These are phyloP conservation scores for Xylaria sp. DNA, from an alignment of 2,329 filamentous ascomycete genomes.

Conservation along the genomic window DNA sequence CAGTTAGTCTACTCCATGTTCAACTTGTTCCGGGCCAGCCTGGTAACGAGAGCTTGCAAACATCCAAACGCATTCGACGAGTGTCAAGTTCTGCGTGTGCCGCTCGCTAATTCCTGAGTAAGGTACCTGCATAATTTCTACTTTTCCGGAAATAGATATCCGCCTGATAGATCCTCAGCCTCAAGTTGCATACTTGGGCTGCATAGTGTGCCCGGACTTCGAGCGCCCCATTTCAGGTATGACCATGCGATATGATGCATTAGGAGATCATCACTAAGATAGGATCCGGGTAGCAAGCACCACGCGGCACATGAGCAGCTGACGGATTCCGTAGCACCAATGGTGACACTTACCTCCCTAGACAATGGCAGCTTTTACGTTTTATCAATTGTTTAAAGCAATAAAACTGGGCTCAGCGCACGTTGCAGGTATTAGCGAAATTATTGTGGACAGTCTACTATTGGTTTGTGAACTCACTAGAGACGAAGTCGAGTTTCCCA, in stretches of 20 bases:
- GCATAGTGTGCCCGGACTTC: slow-evolving; percentile 21
- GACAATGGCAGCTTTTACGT: background rate
- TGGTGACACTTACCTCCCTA: background rate
- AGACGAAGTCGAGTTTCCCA: too few species aligned
- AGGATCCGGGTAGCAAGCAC: background rate
- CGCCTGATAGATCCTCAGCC: slow-evolving; percentile 12
- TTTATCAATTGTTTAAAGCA: background rate
- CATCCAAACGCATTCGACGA: background rate
- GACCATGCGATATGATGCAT: slow-evolving; percentile 40
- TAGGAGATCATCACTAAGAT: slow-evolving; percentile 7
- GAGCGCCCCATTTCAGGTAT: slow-evolving; percentile 42
- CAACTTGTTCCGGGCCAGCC: slow-evolving; percentile 1
- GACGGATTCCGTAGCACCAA: slow-evolving; percentile 4
- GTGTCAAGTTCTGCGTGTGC: background rate
- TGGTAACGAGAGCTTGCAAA: background rate
- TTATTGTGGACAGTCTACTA: too few species aligned
- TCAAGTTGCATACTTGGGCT: slow-evolving; percentile 13
- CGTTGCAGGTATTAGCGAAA: background rate
- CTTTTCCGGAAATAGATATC: slow-evolving; percentile 14
- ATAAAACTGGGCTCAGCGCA: background rate
- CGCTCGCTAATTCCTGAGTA: slow-evolving; percentile 35
- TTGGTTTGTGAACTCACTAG: too few species aligned
- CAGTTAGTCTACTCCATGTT: slow-evolving; percentile 16
- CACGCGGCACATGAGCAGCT: background rate
- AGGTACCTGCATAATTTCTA: slow-evolving; percentile 27